Evolutionary conservation across 2,329 filamentous ascomycete species (phyloP).

Genomic region (Chaetoscypha palmicola): DNA sequence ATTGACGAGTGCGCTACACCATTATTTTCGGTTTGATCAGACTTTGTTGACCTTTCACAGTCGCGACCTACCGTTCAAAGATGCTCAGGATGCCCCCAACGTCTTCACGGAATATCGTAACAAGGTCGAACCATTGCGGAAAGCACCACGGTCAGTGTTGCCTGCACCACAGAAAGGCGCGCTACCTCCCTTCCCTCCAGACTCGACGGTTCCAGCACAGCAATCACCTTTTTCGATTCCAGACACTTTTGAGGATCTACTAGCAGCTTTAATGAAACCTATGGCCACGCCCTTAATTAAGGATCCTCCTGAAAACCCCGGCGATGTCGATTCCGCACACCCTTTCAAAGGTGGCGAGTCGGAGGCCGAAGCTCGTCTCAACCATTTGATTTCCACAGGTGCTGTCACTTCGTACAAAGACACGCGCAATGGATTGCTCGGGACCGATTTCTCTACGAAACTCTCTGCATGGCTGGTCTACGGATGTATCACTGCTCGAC

Average conservation of each 20-base stretch:
- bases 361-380: slow-evolving; percentile 49
- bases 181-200: slow-evolving; percentile 51
- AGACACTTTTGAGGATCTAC: slow-evolving; percentile 43
- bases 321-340: slow-evolving; percentile 50
- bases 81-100: slow-evolving; percentile 57
- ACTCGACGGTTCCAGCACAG: slow-evolving; percentile 48
- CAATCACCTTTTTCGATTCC: slow-evolving; percentile 57
- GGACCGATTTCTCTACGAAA: slow-evolving; percentile 67
- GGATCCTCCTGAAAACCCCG: slow-evolving; percentile 46
- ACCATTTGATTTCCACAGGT: slow-evolving; percentile 53
- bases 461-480: slow-evolving; percentile 66
- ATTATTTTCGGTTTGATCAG: neutral
- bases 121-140: slow-evolving; percentile 61
- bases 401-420: slow-evolving; percentile 59
- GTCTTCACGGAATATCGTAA: slow-evolving; percentile 72
- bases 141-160: slow-evolving; percentile 52
- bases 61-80: slow-evolving; percentile 55
- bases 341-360: slow-evolving; percentile 64
- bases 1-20: slow-evolving; percentile 62
- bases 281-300: slow-evolving; percentile 43
- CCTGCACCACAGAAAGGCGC: slow-evolving; percentile 42
- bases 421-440: slow-evolving; percentile 65
- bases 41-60: slow-evolving; percentile 35
- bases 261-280: slow-evolving; percentile 50
- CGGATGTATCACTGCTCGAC: slow-evolving; percentile 65